Evolutionary conservation across 352 stramenopile species (phyloP).

Genomic region (Saprolegnia diclina): DNA sequence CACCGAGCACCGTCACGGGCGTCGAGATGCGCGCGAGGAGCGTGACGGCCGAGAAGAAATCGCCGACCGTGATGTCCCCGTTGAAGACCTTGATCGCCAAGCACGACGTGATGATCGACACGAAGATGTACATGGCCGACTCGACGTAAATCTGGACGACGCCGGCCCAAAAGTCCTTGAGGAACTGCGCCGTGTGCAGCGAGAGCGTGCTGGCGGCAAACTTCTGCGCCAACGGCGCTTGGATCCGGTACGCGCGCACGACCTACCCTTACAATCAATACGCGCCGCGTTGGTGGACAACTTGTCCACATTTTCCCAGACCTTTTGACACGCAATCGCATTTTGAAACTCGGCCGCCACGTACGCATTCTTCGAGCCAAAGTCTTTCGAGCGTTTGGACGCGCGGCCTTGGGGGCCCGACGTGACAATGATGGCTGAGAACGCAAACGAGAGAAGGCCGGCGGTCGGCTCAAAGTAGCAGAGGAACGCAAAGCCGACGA

Average conservation of each 20-base stretch:
- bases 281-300: too few relatives aligned
- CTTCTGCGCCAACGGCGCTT: slow-evolving; percentile 64
- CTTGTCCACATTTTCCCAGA: too few relatives aligned
- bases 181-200: slow-evolving; percentile 81
- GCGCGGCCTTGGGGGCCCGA: slow-evolving; percentile 80
- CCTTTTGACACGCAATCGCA: slow-evolving; percentile 74
- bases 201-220: slow-evolving; percentile 59
- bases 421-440: slow-evolving; percentile 70
- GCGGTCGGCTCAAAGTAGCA: slow-evolving; percentile 78
- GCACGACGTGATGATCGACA: slow-evolving; percentile 78
- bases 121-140: slow-evolving; percentile 87
- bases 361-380: slow-evolving; percentile 85
- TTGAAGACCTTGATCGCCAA: slow-evolving; percentile 80
- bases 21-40: slow-evolving; percentile 73
- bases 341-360: slow-evolving; percentile 85
- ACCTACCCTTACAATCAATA: slow-evolving; percentile 29
- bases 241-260: slow-evolving; percentile 80
- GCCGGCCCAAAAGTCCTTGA: slow-evolving; percentile 85
- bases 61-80: slow-evolving; percentile 52
- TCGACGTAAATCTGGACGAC: slow-evolving; percentile 89
- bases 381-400: slow-evolving; percentile 69
- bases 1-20: slow-evolving; percentile 73
- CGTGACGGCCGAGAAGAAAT: slow-evolving; percentile 83
- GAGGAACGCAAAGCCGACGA: slow-evolving; percentile 80
- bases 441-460: slow-evolving; percentile 77